Evolutionary conservation across 495 filamentous ascomycete genomes (phyloP), one percentile per base, ranked within the genome.

Genomic region (Glarea lozoyensis): DNA sequence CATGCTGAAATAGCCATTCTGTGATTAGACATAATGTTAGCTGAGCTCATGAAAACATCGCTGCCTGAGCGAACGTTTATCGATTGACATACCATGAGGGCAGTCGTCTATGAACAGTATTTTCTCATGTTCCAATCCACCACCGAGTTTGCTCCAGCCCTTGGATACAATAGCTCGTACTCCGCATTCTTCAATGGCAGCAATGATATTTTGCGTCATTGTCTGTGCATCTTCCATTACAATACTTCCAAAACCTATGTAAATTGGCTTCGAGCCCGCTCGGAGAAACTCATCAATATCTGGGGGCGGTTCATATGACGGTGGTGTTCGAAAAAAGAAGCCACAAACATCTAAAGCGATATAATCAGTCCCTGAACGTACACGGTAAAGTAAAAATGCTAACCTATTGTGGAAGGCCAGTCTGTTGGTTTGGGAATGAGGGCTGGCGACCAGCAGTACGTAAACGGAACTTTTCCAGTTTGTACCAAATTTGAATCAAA

Each of bases 191-290:
- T 66, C 55, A 2, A 88, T 66, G 1, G 82, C 84, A 13, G 82
- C 73, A 16, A 86, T 79, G 2, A 88, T 74, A 29, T 69, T 69
- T 13, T 60, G 62, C 0, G 83, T 87, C 45, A 88, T 61, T 2
- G 53, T 67, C 36, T 79, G 63, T 1, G 79, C 79, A 43, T 88
- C 73, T 40, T 86, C 81, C 0, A 87, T 78, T 0, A 88, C 83
- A 27, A 88, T 88, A 4, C 78, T 84, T 0, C 84, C 84, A 52
- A 88, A 88, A 0, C 84, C 84, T 42, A 87, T 82, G 46, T 88
- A 88, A 0, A 88, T 68, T 0, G 85, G 85, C 4, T 77, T 73
- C 6, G 81, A 74, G 0, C 81, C 81, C 1, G 67, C 63, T 4
- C 69, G 65, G 0, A 90, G 68, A 44, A 88, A 90, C 2, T 60